Base-by-base conservation (phyloP, 768 basidiomycete species). In the Lactarius deliciosus region DNA sequence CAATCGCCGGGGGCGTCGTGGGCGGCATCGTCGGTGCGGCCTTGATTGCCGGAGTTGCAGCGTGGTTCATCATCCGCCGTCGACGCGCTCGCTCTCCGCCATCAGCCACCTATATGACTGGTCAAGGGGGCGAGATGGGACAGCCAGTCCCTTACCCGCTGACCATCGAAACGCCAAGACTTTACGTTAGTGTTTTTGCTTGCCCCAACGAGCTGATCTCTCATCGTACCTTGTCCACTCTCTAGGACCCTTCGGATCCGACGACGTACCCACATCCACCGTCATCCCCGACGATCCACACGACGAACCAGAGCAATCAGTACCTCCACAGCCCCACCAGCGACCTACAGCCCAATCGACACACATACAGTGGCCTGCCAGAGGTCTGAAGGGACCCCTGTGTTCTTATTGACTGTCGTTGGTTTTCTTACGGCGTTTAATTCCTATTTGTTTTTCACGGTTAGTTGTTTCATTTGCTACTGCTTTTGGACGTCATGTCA, bases 1-100 rank as follows among this genome's bases (percentile, higher is more conserved):
- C 84, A 22, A 87, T 89, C 43, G 85, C 83, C 0, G 88, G 87
- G 47, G 87, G 88, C n/a, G 83, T 84, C 8, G 78, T 87, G 7
- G 85, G 85, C 4, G 85, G 82, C 16, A 65, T 88, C 0, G 78
- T 83, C 32, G 79, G 74, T n/a, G 64, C 84, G 22, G 81, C 78
- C 9, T 68, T 82, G 55, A 74, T 86, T 15, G 79, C 71, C 5
- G 81, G 74, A 1, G 68, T 71, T 8, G 53, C 75, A 7, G 70
- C 80, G 61, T 86, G 81, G 79, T 78, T 81, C 68, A 68, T 75
- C 36, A 72, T 69, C 43, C 74, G 57, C 45, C 77, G 69, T 47
- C 74, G 72, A 25, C 76, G 76, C 43, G 68, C 77, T 57, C 68
- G 65, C 56, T 57, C 45, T 22, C 57, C 72, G 41, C 64, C 70